phyloP scores from a whole-genome alignment of 2,329 filamentous ascomycete genomes.

The Bipolaris oryzae region DNA sequence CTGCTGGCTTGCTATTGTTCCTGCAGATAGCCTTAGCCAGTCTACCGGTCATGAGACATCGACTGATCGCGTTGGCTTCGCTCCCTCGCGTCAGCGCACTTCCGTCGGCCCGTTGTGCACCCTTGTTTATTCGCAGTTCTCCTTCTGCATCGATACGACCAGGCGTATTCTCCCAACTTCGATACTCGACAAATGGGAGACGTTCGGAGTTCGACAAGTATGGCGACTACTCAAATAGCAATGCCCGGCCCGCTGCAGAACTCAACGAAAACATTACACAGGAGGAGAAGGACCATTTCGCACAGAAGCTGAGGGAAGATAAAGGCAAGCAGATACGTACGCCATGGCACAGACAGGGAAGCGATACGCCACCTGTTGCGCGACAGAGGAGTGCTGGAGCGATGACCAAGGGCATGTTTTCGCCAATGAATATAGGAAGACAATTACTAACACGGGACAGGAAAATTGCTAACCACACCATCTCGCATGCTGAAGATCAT shows the following conservation, averaged over 20 bases:
- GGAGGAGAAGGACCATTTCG: conserved; percentile 56
- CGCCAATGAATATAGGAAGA: neutral
- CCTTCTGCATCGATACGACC: conserved; percentile 3
- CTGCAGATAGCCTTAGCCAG: neutral
- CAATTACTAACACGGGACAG: conserved; percentile 48
- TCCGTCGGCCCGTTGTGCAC: conserved; percentile 19
- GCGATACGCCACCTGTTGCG: conserved; percentile 63
- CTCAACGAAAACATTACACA: conserved; percentile 53
- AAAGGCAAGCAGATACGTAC: conserved; percentile 64
- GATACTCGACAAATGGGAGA: conserved; percentile 1
- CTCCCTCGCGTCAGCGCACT: conserved; percentile 24
- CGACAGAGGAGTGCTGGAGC: conserved; percentile 58
- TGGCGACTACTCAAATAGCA: conserved; percentile 39
- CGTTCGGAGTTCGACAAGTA: conserved; percentile 17
- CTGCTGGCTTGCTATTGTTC: neutral
- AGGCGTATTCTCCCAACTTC: conserved; percentile 3
- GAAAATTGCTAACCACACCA: conserved; percentile 80
- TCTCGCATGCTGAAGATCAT: conserved; percentile 81
- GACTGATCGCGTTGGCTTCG: conserved; percentile 32
- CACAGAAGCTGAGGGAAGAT: conserved; percentile 51
- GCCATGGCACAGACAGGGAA: conserved; percentile 70
- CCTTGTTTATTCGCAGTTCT: conserved; percentile 8
- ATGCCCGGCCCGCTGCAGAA: conserved; percentile 47
- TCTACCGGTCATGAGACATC: conserved; percentile 38
- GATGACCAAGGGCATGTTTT: conserved; percentile 66